A percentile compares a stretch with the other conserved stretches of the same genome.
Conservation (phyloP, 345 rosid species). For the Populus pruinosa region DNA sequence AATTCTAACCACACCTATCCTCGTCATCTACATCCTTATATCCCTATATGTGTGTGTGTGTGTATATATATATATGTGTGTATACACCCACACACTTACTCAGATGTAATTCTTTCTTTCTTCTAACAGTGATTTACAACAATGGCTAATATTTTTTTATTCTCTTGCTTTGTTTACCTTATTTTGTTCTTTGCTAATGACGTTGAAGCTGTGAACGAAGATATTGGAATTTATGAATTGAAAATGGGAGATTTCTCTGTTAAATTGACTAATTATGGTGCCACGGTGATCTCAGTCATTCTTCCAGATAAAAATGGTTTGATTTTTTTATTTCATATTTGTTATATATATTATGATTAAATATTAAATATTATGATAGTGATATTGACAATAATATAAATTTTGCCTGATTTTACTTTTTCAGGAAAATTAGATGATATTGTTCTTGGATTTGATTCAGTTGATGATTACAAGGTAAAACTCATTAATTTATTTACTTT, state of each 20-base stretch:
- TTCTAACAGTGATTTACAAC: too few species aligned
- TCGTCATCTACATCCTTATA: too few species aligned
- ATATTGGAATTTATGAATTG: conserved; percentile 32
- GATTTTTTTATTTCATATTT: too few species aligned
- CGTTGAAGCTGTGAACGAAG: conserved; percentile 10
- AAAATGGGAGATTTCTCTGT: conserved; percentile 38
- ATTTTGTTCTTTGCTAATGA: conserved; percentile 4
- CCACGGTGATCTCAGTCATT: conserved; percentile 52
- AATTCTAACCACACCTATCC: too few species aligned
- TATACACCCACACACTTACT: too few species aligned
- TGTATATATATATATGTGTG: too few species aligned
- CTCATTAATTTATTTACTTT: neutral
- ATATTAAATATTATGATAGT: too few species aligned
- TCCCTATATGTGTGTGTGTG: too few species aligned
- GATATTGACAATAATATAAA: too few species aligned
- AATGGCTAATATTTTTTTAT: neutral
- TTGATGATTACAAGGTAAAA: conserved; percentile 46
- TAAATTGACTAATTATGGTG: conserved; percentile 61
- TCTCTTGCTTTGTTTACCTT: conserved; percentile 1
- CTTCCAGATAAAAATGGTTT: conserved; percentile 56
- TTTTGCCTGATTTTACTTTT: neutral
- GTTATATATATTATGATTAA: too few species aligned
- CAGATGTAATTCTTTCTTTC: too few species aligned
- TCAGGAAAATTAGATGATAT: conserved; percentile 52
- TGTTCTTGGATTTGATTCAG: conserved; percentile 47